Base-by-base conservation (phyloP, 495 filamentous ascomycete genomes). In the Lophiotrema nucula region DNA sequence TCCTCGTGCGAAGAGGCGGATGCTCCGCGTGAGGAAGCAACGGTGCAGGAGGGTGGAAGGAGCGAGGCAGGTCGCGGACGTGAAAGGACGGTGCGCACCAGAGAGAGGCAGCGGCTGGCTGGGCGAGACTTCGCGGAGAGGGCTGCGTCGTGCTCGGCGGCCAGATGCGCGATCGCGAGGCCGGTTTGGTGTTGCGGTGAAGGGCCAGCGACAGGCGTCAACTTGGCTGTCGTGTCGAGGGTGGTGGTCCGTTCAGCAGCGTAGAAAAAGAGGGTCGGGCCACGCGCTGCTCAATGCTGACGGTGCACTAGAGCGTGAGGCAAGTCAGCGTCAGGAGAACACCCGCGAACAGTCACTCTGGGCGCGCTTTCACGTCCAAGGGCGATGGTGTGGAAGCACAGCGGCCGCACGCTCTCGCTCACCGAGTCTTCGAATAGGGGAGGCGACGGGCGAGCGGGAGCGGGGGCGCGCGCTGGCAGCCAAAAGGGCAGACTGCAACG, bases 211-310 rank as follows among this genome's bases (percentile, higher is more conserved):
- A 47, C 39, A 33, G 54, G 31, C 23, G 15, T 23, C 3, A 47
- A 3, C n/a, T n/a, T n/a, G n/a, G n/a, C n/a, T n/a, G 18, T 52
- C 13, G 25, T 27, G 59, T 55, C 43, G 24, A 58, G 60, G 31
- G 39, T 21, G 31, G 52, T 64, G 65, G 63, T 61, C 63, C 63
- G 63, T 66, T 44, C 63, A 27, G 64, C 48, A 46, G 48, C 38
- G 56, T 60, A 49, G 43, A 64, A 48, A 48, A 55, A 38, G 25
- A 54, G 55, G 58, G 57, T 27, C 57, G 64, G 64, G 46, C 56
- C 64, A 47, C 64, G 60, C 19, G 38, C 50, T 52, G 64, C 60
- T 64, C 64, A 67, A 67, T 67, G 64, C 64, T 46, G 64, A 52
- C 12, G 41, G 58, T 50, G 57, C 56, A 65, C 61, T 65, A 56